Percentiles rank a stretch among this genome's conserved stretches.
Conservation (phyloP, 2,329 filamentous ascomycete genomes). For the Shiraia bambusicola region DNA sequence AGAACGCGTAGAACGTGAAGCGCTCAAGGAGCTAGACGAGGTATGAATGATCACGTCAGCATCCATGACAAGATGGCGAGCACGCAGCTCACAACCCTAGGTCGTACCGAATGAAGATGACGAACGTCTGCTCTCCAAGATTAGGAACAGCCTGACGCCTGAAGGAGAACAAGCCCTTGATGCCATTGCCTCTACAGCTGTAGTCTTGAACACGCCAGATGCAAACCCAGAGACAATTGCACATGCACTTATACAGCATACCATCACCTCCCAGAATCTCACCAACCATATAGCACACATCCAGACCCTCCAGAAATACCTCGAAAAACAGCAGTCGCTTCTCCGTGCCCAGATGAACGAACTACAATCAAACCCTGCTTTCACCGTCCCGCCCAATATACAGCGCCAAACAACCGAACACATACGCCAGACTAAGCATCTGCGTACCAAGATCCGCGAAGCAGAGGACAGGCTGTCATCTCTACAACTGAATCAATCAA, state of each 20-base stretch:
- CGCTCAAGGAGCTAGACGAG: slow-evolving; percentile 56
- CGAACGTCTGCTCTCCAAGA: slow-evolving; percentile 24
- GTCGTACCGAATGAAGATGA: slow-evolving; percentile 19
- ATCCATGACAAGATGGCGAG: slow-evolving; percentile 1
- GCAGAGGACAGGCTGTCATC: slow-evolving; percentile 51
- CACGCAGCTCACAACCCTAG: slow-evolving; percentile 21
- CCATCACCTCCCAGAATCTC: slow-evolving; percentile 33
- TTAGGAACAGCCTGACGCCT: slow-evolving; percentile 30
- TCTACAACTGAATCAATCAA: slow-evolving; percentile 30
- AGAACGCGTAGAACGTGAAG: slow-evolving; percentile 59
- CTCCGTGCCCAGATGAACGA: slow-evolving; percentile 34
- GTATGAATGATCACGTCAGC: slow-evolving; percentile 22
- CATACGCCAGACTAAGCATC: slow-evolving; percentile 68
- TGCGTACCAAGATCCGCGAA: slow-evolving; percentile 67
- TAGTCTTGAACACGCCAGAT: slow-evolving; percentile 39
- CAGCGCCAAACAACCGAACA: slow-evolving; percentile 73
- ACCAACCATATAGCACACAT: slow-evolving; percentile 37
- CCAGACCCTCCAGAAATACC: slow-evolving; percentile 34
- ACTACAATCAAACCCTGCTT: slow-evolving; percentile 37
- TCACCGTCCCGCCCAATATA: slow-evolving; percentile 56
- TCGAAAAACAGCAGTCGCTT: slow-evolving; percentile 34
- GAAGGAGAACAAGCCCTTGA: slow-evolving; percentile 34
- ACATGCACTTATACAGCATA: slow-evolving; percentile 39
- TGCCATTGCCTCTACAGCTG: slow-evolving; percentile 41
- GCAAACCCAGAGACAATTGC: slow-evolving; percentile 33